These are phyloP conservation scores for Ceratobasidium sp. DNA, from an alignment of 1,284 basidiomycete genomes.

Conservation along the genomic window DNA sequence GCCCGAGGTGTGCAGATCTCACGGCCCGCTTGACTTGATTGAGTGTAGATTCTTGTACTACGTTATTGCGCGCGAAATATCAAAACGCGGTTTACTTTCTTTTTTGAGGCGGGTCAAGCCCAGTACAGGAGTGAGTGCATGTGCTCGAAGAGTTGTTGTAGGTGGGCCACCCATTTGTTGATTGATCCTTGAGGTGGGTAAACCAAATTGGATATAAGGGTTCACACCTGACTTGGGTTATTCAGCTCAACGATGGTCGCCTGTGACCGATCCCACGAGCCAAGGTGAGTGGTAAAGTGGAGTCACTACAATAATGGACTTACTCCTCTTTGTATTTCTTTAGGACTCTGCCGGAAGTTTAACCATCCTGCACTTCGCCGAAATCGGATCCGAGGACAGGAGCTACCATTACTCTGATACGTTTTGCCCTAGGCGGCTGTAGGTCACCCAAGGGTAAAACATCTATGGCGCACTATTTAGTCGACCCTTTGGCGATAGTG, in stretches of 20 bases:
- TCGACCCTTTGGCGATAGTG: too few species aligned
- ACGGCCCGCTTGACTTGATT: slow-evolving; percentile 9
- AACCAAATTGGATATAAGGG: background rate
- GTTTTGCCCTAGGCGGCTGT: background rate
- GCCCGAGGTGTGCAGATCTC: slow-evolving; percentile 24
- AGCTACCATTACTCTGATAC: background rate
- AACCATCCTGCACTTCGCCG: background rate
- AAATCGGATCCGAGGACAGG: background rate
- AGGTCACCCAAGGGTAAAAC: background rate
- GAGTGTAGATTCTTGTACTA: slow-evolving; percentile 37
- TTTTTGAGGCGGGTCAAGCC: background rate
- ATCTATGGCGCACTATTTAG: background rate
- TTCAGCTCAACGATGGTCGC: background rate
- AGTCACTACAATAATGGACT: background rate
- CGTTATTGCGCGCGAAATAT: slow-evolving; percentile 11
- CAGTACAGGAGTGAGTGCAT: background rate
- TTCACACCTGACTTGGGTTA: background rate
- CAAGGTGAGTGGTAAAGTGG: background rate
- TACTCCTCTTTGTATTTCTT: background rate
- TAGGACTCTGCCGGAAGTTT: background rate
- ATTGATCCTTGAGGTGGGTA: background rate
- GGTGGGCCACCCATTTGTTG: too few species aligned
- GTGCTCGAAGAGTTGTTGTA: background rate
- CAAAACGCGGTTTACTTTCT: slow-evolving; percentile 12
- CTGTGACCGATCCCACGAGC: background rate